Evolutionary conservation across 345 rosid species (phyloP), one percentile per base, ranked within the genome.

Genomic region (Lepidium aucheri): DNA sequence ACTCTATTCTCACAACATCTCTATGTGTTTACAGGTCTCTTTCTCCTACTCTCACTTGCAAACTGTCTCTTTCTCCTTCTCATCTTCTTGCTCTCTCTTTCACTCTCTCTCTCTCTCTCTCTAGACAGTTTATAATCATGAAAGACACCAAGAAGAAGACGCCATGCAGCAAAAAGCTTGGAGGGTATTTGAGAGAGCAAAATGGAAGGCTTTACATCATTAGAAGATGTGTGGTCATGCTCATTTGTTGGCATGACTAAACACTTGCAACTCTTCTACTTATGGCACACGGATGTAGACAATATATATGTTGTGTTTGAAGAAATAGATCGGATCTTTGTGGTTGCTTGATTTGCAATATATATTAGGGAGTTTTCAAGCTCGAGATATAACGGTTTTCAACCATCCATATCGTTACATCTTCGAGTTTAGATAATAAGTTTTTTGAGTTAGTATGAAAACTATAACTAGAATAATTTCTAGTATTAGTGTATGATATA

Each of bases 181-280:
- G 96, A 62, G 88, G 93, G 34, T 86, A 86, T 55, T 62, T 86
- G 13, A 86, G 69, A 69, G 74, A 89, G 57, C 96, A 89, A 49
- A 85, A 79, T 63, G 93, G 87, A 63, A 83, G 91, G 67, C 79
- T 89, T 43, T 89, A 89, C 76, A 86, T 89, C 44, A 83, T 89
- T 28, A 79, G 83, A 62, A 79, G 87, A 80, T 89, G 93, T 73
- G 84, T 89, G 16, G 89, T 85, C 65, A 86, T 89, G 84, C 93
- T 89, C 53, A 77, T 89, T 49, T 89, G 96, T 43, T 86, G 93
- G 93, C 89, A 81, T 65, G 96, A 86, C 75, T 89, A 61, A 72
- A 38, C 46, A 52, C 20, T 53, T 67, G 55, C 30, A 54, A 22
- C 40, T 61, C 60, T 43, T 69, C n/a, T n/a, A n/a, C n/a, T n/a